A percentile compares a stretch with the other conserved stretches of the same genome.
Conservation (phyloP, 2,329 filamentous ascomycete species). For the Thielaviopsis cerberus region DNA sequence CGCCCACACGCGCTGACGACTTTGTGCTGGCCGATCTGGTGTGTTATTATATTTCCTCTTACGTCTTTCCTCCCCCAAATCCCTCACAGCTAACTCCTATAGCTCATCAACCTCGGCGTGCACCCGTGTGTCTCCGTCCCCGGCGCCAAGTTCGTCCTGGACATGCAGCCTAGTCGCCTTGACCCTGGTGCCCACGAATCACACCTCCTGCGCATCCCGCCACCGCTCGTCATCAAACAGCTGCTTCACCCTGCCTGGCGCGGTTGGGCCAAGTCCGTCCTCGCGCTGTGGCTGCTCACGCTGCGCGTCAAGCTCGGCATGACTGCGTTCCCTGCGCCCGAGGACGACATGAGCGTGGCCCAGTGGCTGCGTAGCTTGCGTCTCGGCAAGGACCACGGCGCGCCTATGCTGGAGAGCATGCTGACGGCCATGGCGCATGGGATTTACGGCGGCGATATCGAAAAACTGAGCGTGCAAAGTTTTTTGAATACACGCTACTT, state of each 20-base stretch:
- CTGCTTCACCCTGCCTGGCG: conserved; percentile 9
- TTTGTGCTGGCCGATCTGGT: conserved; percentile 55
- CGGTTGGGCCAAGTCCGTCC: conserved; percentile 8
- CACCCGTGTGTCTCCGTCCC: conserved; percentile 7
- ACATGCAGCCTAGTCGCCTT: not conserved
- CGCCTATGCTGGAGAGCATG: conserved; percentile 46
- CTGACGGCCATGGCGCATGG: conserved; percentile 64
- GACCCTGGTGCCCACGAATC: conserved; percentile 25
- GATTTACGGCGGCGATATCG: conserved; percentile 79
- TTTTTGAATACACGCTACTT: conserved; percentile 29
- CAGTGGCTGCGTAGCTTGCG: conserved; percentile 19
- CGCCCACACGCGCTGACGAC: conserved; percentile 33
- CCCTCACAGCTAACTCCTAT: not conserved
- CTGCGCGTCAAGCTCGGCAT: conserved; percentile 13
- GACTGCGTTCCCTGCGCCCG: conserved; percentile 16
- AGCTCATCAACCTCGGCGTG: conserved; percentile 9
- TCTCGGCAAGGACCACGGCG: conserved; percentile 9
- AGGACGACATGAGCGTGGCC: conserved; percentile 20
- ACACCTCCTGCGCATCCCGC: conserved; percentile 29
- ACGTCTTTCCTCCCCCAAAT: not conserved
- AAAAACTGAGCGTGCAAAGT: conserved; percentile 55
- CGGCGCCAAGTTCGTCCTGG: conserved; percentile 9
- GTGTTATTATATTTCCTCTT: conserved; percentile 15
- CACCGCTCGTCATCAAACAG: conserved; percentile 12
- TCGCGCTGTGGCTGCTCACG: conserved; percentile 9